Percentiles rank a stretch among this genome's conserved stretches.
Conservation (phyloP, 2,329 filamentous ascomycete genomes). For the Fusarium caatingaense region DNA sequence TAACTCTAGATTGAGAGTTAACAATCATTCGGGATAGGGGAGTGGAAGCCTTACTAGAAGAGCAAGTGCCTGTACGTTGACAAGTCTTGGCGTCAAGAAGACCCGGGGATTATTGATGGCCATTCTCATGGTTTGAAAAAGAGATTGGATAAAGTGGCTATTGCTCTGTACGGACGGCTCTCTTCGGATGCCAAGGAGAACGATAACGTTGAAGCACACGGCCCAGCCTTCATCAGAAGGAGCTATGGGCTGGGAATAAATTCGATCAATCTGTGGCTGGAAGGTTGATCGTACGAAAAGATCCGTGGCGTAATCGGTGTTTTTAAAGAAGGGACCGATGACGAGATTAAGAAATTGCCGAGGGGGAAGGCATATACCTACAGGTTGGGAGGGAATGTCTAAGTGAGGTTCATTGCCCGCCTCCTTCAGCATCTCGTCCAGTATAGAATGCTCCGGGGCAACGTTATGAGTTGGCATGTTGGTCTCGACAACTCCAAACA, state of each 20-base stretch:
- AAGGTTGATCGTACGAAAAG: slow-evolving; percentile 40
- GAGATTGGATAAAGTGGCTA: slow-evolving; percentile 43
- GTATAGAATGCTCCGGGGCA: slow-evolving; percentile 15
- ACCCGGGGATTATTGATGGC: slow-evolving; percentile 44
- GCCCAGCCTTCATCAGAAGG: slow-evolving; percentile 44
- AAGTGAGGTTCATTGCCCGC: slow-evolving; percentile 38
- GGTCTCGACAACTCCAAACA: slow-evolving; percentile 17
- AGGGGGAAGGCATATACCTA: slow-evolving; percentile 37
- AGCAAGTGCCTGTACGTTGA: slow-evolving; percentile 45
- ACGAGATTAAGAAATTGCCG: slow-evolving; percentile 45
- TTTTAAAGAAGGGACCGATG: slow-evolving; percentile 43
- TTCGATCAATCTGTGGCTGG: slow-evolving; percentile 40
- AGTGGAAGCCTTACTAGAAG: slow-evolving; percentile 29
- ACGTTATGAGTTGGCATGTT: slow-evolving; percentile 3
- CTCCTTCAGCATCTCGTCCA: slow-evolving; percentile 41
- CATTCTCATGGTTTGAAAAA: slow-evolving; percentile 43
- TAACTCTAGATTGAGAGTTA: slow-evolving; percentile 34
- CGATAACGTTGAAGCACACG: slow-evolving; percentile 43
- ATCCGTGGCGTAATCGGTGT: slow-evolving; percentile 42
- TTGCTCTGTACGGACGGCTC: slow-evolving; percentile 38
- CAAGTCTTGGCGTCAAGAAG: slow-evolving; percentile 42
- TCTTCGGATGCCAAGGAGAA: slow-evolving; percentile 42
- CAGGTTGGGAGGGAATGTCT: slow-evolving; percentile 36
- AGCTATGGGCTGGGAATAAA: slow-evolving; percentile 38
- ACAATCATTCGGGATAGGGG: not conserved